Evolutionary conservation across 2,329 filamentous ascomycete species (phyloP).

Genomic region (Atkinsonella texensis): DNA sequence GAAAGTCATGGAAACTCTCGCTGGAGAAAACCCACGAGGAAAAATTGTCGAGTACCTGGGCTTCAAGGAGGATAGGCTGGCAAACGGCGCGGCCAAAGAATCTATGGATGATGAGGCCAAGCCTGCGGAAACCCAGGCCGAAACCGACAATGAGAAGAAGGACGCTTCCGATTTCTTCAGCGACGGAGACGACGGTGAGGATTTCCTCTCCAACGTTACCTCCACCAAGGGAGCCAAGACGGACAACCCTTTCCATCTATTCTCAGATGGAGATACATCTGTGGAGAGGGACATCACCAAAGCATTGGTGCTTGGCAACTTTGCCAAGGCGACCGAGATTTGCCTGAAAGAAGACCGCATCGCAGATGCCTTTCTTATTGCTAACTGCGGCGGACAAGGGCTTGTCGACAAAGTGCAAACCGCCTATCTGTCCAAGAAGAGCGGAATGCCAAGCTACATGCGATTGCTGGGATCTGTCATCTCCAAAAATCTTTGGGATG

Average conservation of each 20-base stretch:
- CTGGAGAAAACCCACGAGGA: constrained; percentile 73
- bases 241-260: constrained; percentile 86
- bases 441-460: constrained; percentile 78
- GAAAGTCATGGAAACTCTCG: constrained; percentile 83
- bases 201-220: constrained; percentile 74
- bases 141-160: constrained; percentile 36
- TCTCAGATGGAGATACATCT: constrained; percentile 69
- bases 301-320: constrained; percentile 80
- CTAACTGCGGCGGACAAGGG: constrained; percentile 88
- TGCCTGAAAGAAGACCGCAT: constrained; percentile 81
- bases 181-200: constrained; percentile 51
- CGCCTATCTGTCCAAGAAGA: constrained; percentile 76
- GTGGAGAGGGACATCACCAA: constrained; percentile 80
- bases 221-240: constrained; percentile 87
- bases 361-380: constrained; percentile 95
- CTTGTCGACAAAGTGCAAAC: constrained; percentile 90
- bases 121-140: constrained; percentile 19
- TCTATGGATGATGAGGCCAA: constrained; percentile 13
- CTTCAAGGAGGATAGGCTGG: constrained; percentile 53
- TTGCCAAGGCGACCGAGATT: constrained; percentile 78
- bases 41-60: constrained; percentile 82
- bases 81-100: constrained; percentile 34
- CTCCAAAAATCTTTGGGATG: constrained; percentile 93
- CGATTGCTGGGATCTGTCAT: constrained; percentile 85
- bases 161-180: constrained; percentile 74